Base-by-base conservation (phyloP, 371 early-diverging fungal genomes). In the Coemansia sp. region DNA sequence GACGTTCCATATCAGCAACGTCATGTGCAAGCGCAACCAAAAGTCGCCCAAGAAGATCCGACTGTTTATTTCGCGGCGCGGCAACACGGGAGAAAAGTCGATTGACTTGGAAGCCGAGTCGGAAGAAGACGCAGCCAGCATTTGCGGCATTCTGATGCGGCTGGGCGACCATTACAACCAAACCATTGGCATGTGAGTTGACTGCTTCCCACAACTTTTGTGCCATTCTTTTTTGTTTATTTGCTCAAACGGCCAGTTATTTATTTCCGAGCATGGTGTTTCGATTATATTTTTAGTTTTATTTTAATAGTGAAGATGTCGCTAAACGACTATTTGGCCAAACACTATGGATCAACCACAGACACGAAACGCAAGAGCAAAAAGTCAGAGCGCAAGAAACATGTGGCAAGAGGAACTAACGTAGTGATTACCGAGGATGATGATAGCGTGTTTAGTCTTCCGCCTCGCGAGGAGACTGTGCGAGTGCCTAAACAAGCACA, bases 101-200 rank as follows among this genome's bases (percentile, higher is more conserved):
- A 88, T 91, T 69, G 93, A 92, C 58, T 83, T 93, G 67, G 93
- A 93, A 69, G 92, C 93, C 1, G 84, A 80, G 26, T 83, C 81
- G 54, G 78, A 85, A 15, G 85, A 89, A 48, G 87, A 88, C 73
- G 90, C 92, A 13, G 32, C 29, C 23, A 61, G 65, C 48, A 83
- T 83, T 19, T 75, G 74, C 58, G 52, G 63, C 9, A 66, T 71
- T 3, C 70, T 83, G 28, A 52, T 62, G 36, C 60, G 67, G 2
- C 40, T 77, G 55, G 63, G 61, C 54, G 64, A 70, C n/a, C 49
- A 51, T 19, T 52, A 70, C 28, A 41, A 51, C 23, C 58, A 32
- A 4, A 17, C 48, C 7, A 52, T 21, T 39, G 56, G 48, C 19
- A 28, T 60, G 48, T 67, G 41, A 61, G 19, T 15, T 53, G 44